A percentile compares a stretch with the other conserved stretches of the same genome.
Evolutionary conservation across 2,329 filamentous ascomycete species (phyloP).

Genomic region (Xylaria multiplex): DNA sequence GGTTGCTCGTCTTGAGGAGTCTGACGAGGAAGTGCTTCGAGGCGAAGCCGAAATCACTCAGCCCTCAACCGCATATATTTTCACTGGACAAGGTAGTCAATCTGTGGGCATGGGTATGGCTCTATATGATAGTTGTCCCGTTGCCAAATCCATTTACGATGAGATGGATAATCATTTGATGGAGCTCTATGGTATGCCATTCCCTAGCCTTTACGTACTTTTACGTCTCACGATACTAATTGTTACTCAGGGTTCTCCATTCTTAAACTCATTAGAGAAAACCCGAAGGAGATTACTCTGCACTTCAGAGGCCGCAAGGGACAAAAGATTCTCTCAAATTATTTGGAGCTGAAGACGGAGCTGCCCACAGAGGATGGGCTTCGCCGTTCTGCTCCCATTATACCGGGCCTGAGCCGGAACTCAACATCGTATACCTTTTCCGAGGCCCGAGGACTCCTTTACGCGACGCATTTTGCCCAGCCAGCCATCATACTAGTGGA

Average conservation of each 20-base stretch:
- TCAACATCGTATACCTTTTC: constrained; percentile 97
- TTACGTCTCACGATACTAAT: constrained; percentile 15
- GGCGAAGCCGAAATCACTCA: constrained; percentile 98
- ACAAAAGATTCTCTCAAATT: constrained; percentile 97
- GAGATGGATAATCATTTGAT: constrained; percentile 96
- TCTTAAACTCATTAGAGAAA: constrained; percentile 98
- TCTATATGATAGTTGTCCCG: constrained; percentile 88
- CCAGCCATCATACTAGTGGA: constrained; percentile 98
- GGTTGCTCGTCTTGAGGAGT: constrained; percentile 92
- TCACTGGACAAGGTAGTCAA: constrained; percentile 97
- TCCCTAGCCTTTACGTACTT: no score
- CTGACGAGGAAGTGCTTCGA: constrained; percentile 92
- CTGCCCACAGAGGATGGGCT: constrained; percentile 90
- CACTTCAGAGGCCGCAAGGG: constrained; percentile 96
- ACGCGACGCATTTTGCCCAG: constrained; percentile 97
- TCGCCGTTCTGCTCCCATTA: constrained; percentile 98
- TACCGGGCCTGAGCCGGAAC: constrained; percentile 93
- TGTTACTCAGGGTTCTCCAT: constrained; percentile 80
- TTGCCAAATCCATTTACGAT: constrained; percentile 97
- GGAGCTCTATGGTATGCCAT: constrained; percentile 90
- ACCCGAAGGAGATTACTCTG: constrained; percentile 97
- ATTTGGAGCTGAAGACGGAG: constrained; percentile 99
- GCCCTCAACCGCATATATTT: constrained; percentile 94
- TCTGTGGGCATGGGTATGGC: constrained; percentile 99
- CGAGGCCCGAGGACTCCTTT: constrained; percentile 91